Conservation (phyloP, 2,329 filamentous ascomycete genomes). For the Torrubiella hemipterigena region DNA sequence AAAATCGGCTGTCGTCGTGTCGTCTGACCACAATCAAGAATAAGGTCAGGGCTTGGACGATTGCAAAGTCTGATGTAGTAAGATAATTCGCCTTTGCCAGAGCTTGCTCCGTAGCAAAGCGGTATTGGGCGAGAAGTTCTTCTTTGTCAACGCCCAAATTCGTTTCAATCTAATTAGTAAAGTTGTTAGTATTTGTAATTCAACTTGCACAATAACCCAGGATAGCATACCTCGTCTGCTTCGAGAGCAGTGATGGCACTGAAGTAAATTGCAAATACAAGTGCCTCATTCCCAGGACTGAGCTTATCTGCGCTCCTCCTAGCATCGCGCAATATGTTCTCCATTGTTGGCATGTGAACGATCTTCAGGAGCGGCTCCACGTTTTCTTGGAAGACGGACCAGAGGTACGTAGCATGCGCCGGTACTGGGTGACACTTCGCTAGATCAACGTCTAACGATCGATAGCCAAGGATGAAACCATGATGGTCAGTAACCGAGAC, state of each 20-base stretch:
- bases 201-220: not conserved
- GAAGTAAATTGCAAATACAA: conserved; percentile 53
- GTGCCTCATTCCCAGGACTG: conserved; percentile 41
- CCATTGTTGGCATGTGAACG: conserved; percentile 56
- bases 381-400: conserved; percentile 61
- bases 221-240: conserved; percentile 42
- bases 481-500: conserved; percentile 43
- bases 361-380: conserved; percentile 64
- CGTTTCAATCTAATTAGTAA: conserved; percentile 15
- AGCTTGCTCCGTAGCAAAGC: conserved; percentile 43
- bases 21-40: conserved; percentile 38
- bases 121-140: conserved; percentile 33
- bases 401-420: conserved; percentile 54
- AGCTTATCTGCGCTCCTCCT: conserved; percentile 47
- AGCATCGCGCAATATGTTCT: conserved; percentile 47
- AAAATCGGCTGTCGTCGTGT: conserved; percentile 37
- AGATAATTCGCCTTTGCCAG: conserved; percentile 47
- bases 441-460: conserved; percentile 57
- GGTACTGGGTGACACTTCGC: conserved; percentile 51
- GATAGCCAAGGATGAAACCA: conserved; percentile 61
- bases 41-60: conserved; percentile 46
- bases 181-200: not conserved
- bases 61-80: conserved; percentile 40
- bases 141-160: conserved; percentile 32
- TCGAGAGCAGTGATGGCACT: conserved; percentile 46